Base-by-base conservation (phyloP, 441 rosid species). In the Euphorbia schlechtendalii region DNA sequence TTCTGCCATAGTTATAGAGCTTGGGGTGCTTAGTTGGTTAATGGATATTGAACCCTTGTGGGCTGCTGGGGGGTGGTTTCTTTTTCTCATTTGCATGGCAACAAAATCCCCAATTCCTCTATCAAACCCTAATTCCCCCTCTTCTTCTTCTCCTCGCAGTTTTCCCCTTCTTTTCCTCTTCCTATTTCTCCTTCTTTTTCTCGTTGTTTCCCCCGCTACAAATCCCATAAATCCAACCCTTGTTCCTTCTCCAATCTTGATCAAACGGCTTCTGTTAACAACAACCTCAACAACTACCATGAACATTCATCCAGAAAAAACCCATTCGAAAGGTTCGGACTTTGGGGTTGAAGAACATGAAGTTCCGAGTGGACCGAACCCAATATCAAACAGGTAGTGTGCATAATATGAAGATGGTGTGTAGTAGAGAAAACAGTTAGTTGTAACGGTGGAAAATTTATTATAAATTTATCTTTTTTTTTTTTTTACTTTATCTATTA, bases 301-400 rank as follows among this genome's bases (percentile, higher is more conserved):
- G 78, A 73, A 79, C 73, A 73, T 82, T 64, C 81, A 70, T 59
- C 83, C 88, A 0, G 66, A 79, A 52, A 67, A 69, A 40, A 20
- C 18, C 10, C 74, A 21, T 24, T 43, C 53, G 68, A 78, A 61
- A 48, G 75, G 61, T 15, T 62, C 65, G 25, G 64, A 77, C 66
- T 77, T 83, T 66, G 81, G 78, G 64, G 87, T 74, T 25, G 76
- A 69, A 15, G 91, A 83, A n/a, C 98, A 92, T 74, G 93, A 89
- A 68, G 96, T 92, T 70, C 98, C 98, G 0, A 92, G 98, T 55
- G 98, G 96, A 60, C 98, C 98, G 58, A 89, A 92, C 80, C 98
- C 98, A 59, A 89, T 92, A 73, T 89, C 98, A 17, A 89, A 92
- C 78, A 72, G 80, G 78, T 79, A 56, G 30, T 57, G 52, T 13